A percentile compares a stretch with the other conserved stretches of the same genome.
phyloP scores from a whole-genome alignment of 371 early-diverging fungal species.

The Mortierella polycephala region DNA sequence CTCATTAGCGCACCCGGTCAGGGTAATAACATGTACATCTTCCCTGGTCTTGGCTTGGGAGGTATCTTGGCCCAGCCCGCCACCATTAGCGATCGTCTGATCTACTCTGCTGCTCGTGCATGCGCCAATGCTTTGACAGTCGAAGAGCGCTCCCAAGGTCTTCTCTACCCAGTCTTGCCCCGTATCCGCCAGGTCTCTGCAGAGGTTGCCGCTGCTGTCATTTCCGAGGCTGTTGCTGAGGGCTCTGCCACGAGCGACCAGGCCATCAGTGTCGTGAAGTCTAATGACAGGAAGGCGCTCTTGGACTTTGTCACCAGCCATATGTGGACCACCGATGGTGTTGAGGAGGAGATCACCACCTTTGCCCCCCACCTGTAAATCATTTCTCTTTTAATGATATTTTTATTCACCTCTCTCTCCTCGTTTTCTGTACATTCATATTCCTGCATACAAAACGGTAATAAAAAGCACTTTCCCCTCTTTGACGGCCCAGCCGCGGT shows the following conservation, averaged over 20 bases:
- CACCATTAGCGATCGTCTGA: slow-evolving; percentile 81
- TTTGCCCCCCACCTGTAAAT: slow-evolving; percentile 48
- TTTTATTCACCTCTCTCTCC: too few relatives aligned
- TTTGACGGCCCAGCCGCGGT: too few relatives aligned
- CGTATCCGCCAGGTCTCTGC: slow-evolving; percentile 88
- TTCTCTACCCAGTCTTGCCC: slow-evolving; percentile 83
- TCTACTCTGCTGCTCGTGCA: slow-evolving; percentile 82
- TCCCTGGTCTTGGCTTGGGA: slow-evolving; percentile 93
- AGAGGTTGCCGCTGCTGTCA: slow-evolving; percentile 81
- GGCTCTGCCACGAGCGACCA: slow-evolving; percentile 59
- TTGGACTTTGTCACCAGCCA: slow-evolving; percentile 56
- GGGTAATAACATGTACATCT: slow-evolving; percentile 94
- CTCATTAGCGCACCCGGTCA: slow-evolving; percentile 78
- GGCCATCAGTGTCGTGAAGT: slow-evolving; percentile 51
- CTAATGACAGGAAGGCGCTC: slow-evolving; percentile 31
- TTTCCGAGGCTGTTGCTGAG: slow-evolving; percentile 73
- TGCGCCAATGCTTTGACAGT: slow-evolving; percentile 79
- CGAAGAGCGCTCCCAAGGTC: slow-evolving; percentile 71
- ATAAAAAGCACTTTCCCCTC: too few relatives aligned
- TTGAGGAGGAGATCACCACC: slow-evolving; percentile 29
- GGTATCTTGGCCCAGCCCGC: slow-evolving; percentile 75
- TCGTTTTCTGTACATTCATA: background rate
- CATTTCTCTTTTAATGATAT: background rate
- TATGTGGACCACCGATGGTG: slow-evolving; percentile 63
- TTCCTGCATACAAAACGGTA: too few relatives aligned